Evolutionary conservation across 1,139 yeast genomes (phyloP), one percentile per base, ranked within the genome.

Genomic region (Blastobotrys malaysiensis): DNA sequence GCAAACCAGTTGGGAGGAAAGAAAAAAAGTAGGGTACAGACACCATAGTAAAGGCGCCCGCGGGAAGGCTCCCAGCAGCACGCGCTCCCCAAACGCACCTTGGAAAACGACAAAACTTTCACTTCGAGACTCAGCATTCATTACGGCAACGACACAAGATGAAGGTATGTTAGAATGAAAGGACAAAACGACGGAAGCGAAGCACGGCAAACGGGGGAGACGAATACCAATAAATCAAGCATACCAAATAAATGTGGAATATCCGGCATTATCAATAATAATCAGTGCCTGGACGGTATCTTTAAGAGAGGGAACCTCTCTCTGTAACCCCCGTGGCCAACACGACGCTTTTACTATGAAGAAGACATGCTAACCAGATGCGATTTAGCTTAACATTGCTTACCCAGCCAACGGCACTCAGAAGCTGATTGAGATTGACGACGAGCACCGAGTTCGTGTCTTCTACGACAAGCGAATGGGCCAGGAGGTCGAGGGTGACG

Each of bases 391-490:
- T 81, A 93, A 93, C 86, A 91, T 93, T 82, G 88, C 99, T 77
- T 95, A 87, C 86, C 99, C 99, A 82, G 95, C 97, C 79, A 93
- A 93, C 88, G 99, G 99, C 86, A 88, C 99, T 72, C 98, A 93
- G 81, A 93, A 93, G 83, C 80, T 88, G 80, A 81, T 91, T 77
- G 98, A 93, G 66, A 88, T 93, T 74, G 99, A 93, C 76, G 99
- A 95, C 77, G 99, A 95, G 80, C 98, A 91, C 86, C 93, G 95
- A 77, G 84, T 93, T 78, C 95, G 97, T 79, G 90, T 84, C 77
- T 91, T 93, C 83, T 91, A 90, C 88, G 99, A 93, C 78, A 93
- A 93, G 87, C 91, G 98, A 80, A 89, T 93, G 86, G 99, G 99
- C 74, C 97, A 90, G 82, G 99, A 93, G 81, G 96, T 93, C 75